A percentile compares a stretch with the other conserved stretches of the same genome.
Evolutionary conservation across 2,329 filamentous ascomycete genomes (phyloP).

Genomic region (Cladophialophora carrionii): DNA sequence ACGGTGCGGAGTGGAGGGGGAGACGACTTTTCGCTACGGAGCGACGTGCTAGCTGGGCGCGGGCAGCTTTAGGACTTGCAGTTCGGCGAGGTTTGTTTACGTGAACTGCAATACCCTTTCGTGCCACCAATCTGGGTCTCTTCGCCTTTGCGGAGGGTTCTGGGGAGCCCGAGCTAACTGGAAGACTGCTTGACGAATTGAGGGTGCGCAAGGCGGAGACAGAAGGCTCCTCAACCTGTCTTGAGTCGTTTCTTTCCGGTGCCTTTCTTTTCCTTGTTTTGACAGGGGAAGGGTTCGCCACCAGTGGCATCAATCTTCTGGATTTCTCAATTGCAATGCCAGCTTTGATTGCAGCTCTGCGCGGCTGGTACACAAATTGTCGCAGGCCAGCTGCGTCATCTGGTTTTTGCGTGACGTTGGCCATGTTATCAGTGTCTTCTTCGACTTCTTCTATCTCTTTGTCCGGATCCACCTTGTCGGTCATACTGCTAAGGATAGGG

Average conservation of each 20-base stretch:
- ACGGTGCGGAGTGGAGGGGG: too few species aligned
- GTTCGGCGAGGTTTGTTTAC: too few species aligned
- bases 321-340: background rate
- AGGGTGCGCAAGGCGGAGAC: too few species aligned
- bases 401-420: too few species aligned
- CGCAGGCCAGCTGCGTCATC: background rate
- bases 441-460: background rate
- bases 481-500: background rate
- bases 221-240: background rate
- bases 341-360: conserved; percentile 26
- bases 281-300: background rate
- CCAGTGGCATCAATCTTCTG: background rate
- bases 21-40: background rate
- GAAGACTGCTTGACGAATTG: background rate
- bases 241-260: background rate
- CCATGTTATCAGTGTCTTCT: background rate
- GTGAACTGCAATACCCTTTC: background rate
- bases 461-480: background rate
- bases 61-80: background rate
- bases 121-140: background rate
- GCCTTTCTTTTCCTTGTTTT: conserved; percentile 5
- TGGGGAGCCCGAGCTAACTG: background rate
- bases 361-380: conserved; percentile 21
- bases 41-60: background rate
- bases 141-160: background rate